Conservation (phyloP, 1,284 basidiomycete species). For the Cutaneotrichosporon cyanovorans region DNA sequence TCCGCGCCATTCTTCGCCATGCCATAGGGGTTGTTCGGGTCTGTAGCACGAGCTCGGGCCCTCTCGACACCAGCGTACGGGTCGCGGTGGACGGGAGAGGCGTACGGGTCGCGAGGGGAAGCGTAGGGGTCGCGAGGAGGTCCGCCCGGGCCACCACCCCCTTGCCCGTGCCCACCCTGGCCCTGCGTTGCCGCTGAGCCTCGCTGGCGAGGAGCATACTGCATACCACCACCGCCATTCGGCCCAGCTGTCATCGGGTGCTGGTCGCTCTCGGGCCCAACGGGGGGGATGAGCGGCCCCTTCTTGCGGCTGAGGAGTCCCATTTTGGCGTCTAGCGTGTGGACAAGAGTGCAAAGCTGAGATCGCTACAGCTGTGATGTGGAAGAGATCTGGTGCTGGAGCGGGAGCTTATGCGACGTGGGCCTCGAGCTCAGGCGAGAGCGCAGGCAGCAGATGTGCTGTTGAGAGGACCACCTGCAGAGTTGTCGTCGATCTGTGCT, state of each 20-base stretch:
- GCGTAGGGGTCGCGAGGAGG: too few relatives aligned
- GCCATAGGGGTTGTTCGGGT: conserved; percentile 12
- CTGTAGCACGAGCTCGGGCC: conserved; percentile 53
- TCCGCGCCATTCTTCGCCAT: neutral
- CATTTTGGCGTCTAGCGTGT: conserved; percentile 49
- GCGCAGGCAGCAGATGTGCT: too few relatives aligned
- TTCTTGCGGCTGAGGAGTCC: conserved; percentile 65
- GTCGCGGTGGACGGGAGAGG: conserved; percentile 8
- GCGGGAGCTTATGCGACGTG: too few relatives aligned
- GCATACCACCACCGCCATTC: neutral
- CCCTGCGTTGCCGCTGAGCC: too few relatives aligned
- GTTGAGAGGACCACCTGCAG: too few relatives aligned
- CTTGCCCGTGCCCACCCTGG: neutral
- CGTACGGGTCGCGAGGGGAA: conserved; percentile 32
- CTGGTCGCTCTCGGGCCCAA: conserved; percentile 20
- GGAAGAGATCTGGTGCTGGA: too few relatives aligned
- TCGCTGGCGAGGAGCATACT: too few relatives aligned
- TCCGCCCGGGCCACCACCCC: too few relatives aligned
- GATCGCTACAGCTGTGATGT: too few relatives aligned
- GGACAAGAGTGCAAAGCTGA: neutral
- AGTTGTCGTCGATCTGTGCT: too few relatives aligned
- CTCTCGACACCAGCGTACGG: conserved; percentile 27
- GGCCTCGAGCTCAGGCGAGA: too few relatives aligned
- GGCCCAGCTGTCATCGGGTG: too few relatives aligned
- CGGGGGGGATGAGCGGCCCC: conserved; percentile 60